Base-by-base conservation (phyloP, 257 asterid species). In the Agastache rugosa region DNA sequence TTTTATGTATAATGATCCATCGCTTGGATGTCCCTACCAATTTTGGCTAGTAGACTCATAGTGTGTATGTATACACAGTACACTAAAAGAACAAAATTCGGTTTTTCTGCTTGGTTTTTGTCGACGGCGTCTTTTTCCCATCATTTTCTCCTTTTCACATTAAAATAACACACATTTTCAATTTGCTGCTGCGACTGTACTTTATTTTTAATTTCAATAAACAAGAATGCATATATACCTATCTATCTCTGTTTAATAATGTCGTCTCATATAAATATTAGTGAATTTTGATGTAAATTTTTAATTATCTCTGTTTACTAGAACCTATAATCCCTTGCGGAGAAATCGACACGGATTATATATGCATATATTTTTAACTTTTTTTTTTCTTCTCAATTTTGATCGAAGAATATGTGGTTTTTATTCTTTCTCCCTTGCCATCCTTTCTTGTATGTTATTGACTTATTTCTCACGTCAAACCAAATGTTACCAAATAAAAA, bases 381-480 rank as follows among this genome's bases (percentile, higher is more conserved):
- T 42, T 41, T 42, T 2, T 44, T 44, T 15, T 8, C 4, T 9
- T 42, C 50, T 44, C 17, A 14, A 37, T 37, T 37, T 37, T 37
- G 11, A 37, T 37, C 0, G 42, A 37, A 37, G 42, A 37, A 12
- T 44, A 12, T 47, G n/a, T 47, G 19, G 8, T 16, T 48, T 15
- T 48, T 5, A 16, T 48, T 48, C 2, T 48, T 48, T 48, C 16
- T 17, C 8, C 6, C 27, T 19, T 11, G 16, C 61, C 3, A 15
- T 4, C 17, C 5, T 56, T 39, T 27, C 17, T 42, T 70, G 16
- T 58, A 19, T 71, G 5, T 41, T 45, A 12, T 2, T 39, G 44
- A 39, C 44, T 39, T 58, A 16, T 25, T 58, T 41, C 29, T 56
- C 15, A 25, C 63, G 77, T 72, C 70, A 19, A 47, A 22, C 63